These are phyloP conservation scores for Funneliformis geosporum DNA, from an alignment of 192 early-diverging fungal species.

Conservation along the genomic window DNA sequence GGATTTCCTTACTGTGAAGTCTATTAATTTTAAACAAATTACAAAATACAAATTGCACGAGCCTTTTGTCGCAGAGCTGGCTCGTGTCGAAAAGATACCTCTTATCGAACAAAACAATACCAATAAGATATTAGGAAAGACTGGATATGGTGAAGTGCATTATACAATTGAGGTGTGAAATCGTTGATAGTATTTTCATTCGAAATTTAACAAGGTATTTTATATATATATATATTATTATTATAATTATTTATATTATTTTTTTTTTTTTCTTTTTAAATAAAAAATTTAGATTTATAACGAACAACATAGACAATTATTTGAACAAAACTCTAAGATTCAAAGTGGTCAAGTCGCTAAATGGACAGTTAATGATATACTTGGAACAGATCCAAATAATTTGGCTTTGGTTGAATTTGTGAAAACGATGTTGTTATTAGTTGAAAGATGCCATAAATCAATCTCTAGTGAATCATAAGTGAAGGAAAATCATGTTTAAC, in stretches of 20 bases:
- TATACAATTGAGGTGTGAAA: slow-evolving; percentile 42
- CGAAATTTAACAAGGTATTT: no score
- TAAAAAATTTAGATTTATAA: slow-evolving; percentile 29
- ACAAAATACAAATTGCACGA: slow-evolving; percentile 41
- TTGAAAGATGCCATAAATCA: slow-evolving; percentile 38
- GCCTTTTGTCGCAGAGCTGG: slow-evolving; percentile 47
- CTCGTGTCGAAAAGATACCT: slow-evolving; percentile 38
- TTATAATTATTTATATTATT: background rate
- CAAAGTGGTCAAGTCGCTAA: slow-evolving; percentile 36
- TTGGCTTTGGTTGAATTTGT: slow-evolving; percentile 36
- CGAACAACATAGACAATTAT: slow-evolving; percentile 18
- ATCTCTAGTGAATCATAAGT: no score
- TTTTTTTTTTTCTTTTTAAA: background rate
- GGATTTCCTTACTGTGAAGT: slow-evolving; percentile 39
- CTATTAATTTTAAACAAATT: slow-evolving; percentile 37
- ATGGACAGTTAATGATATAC: slow-evolving; percentile 43
- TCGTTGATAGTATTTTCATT: background rate
- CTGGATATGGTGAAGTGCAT: slow-evolving; percentile 36
- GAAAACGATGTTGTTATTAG: slow-evolving; percentile 39
- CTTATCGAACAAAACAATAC: slow-evolving; percentile 31
- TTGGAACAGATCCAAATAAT: slow-evolving; percentile 30
- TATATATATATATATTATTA: no score
- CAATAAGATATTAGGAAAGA: slow-evolving; percentile 35
- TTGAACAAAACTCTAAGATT: slow-evolving; percentile 40
- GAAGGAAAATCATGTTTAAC: no score